Evolutionary conservation across 2,329 filamentous ascomycete species (phyloP), one percentile per base, ranked within the genome.

Genomic region (Leptographium procerum): DNA sequence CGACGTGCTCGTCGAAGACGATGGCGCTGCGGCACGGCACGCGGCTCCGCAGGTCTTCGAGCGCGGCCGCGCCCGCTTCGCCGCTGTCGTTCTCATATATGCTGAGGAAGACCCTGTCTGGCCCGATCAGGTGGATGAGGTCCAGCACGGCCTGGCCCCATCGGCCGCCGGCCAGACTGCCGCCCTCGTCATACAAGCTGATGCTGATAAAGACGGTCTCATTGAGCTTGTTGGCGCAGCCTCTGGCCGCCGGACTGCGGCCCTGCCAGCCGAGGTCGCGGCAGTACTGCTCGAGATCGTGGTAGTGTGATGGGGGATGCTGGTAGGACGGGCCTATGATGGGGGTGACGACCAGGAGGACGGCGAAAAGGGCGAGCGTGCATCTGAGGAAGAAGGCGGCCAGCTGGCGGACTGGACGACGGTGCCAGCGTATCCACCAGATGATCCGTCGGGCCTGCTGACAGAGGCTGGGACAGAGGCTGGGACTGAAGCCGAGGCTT

Each of bases 171-270:
- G 85, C 79, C 24, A 90, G 71, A 3, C 77, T 72, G 1, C 84
- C 85, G 8, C 75, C 73, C 24, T 75, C 73, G 65, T 90, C 86
- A 64, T 87, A 86, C 57, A 91, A 76, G 65, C 84, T 88, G 19
- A 86, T 82, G 1, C 84, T 84, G 56, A 91, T 87, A 66, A 87
- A 90, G n/a, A 90, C 74, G 65, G 83, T 86, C 68, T 89, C 84
- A 55, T 81, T 75, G 51, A 63, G 60, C 0, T 68, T 64, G 60
- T 75, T 75, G 26, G 70, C 73, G 60, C 74, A 72, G 29, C 73
- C 70, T 9, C 40, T 29, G n/a, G 36, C 31, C 3, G n/a, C 54
- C 22, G 34, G 34, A 19, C 66, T 58, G 40, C 62, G 28, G 43
- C 65, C 60, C 26, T 16, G 3, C 53, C 53, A 55, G 43, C 60